These are phyloP conservation scores for Colletotrichum nymphaeae DNA, from an alignment of 2,329 filamentous ascomycete genomes.

Conservation along the genomic window DNA sequence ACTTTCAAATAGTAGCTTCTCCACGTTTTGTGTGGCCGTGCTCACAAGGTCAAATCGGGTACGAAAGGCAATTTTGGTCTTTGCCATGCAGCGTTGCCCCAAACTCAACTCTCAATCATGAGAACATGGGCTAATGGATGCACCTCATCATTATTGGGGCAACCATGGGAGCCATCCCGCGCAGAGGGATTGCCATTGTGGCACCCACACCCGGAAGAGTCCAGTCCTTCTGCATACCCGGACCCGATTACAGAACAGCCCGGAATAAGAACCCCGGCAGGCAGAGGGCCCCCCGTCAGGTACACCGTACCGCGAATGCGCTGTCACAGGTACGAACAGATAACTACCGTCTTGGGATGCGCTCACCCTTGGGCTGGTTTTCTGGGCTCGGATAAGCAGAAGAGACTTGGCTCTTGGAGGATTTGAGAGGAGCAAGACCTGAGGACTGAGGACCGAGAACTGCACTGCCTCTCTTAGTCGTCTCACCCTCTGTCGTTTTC, in stretches of 20 bases:
- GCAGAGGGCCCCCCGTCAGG: background rate
- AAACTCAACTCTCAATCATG: background rate
- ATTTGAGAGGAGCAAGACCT: background rate
- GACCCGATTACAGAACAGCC: background rate
- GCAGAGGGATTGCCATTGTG: background rate
- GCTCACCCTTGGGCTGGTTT: background rate
- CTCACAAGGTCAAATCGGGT: background rate
- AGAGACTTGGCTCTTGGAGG: background rate
- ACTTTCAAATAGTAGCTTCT: conserved; percentile 1
- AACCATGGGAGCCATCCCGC: background rate
- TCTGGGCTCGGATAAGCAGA: background rate
- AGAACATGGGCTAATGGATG: background rate
- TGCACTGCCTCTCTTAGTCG: conserved; percentile 30
- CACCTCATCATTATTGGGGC: background rate
- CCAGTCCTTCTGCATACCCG: background rate
- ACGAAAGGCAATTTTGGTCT: background rate
- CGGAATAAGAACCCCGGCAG: conserved; percentile 11
- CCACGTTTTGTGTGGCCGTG: conserved; percentile 20
- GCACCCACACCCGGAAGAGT: background rate
- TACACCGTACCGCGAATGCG: no score
- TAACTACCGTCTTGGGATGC: conserved; percentile 17
- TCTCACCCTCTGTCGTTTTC: background rate
- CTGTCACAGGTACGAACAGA: background rate
- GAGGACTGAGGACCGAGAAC: background rate
- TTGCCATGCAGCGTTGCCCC: background rate